Evolutionary conservation across 2,329 filamentous ascomycete genomes (phyloP).

Genomic region (Claviceps maximensis): DNA sequence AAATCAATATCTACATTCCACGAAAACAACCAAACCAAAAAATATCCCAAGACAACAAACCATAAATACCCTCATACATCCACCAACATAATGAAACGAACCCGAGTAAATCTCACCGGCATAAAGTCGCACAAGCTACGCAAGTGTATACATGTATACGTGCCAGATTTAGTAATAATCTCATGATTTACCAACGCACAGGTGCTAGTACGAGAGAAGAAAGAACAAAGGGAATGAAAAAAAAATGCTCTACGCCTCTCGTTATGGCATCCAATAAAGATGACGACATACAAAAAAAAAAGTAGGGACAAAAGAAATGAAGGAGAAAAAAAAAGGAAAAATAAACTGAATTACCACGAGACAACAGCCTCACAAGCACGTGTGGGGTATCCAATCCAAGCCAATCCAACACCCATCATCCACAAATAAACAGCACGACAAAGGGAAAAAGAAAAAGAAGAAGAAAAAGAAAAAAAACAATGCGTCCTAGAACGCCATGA

Average conservation of each 20-base stretch:
- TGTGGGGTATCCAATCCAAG: not conserved
- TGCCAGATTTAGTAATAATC: too few relatives aligned
- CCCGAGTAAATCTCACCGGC: too few relatives aligned
- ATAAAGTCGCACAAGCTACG: too few relatives aligned
- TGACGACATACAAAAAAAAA: not conserved
- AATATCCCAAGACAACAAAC: too few relatives aligned
- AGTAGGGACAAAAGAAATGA: too few relatives aligned
- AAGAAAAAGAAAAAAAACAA: not conserved
- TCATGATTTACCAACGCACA: not conserved
- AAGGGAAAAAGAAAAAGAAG: not conserved
- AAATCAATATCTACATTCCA: too few relatives aligned
- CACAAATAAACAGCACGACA: not conserved
- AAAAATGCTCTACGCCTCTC: too few relatives aligned
- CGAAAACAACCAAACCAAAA: too few relatives aligned
- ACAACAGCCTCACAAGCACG: not conserved
- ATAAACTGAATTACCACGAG: not conserved
- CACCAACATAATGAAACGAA: too few relatives aligned
- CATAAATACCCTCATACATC: too few relatives aligned
- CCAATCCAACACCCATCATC: not conserved
- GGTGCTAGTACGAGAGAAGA: not conserved
- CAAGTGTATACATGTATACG: too few relatives aligned
- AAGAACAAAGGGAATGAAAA: not conserved
- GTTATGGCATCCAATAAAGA: not conserved
- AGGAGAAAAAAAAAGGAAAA: not conserved
- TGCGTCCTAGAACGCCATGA: slow-evolving; percentile 1